Evolutionary conservation across 2,329 filamentous ascomycete species (phyloP), one percentile per base, ranked within the genome.

Genomic region (Ophiosphaerella korrae): DNA sequence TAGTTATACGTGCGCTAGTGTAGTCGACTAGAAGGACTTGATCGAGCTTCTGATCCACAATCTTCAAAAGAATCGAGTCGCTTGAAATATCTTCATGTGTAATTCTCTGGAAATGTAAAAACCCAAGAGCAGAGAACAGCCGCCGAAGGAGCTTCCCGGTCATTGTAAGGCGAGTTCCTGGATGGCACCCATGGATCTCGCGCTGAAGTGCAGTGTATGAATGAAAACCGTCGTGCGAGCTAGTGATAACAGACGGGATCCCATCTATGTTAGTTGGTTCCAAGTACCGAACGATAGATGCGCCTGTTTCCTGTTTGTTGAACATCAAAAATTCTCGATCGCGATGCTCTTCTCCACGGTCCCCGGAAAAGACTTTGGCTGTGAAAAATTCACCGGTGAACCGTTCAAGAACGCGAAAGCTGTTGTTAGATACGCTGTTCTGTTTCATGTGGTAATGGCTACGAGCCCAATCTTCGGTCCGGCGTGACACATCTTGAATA

Each of bases 21-120:
- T 64, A 64, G 38, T 57, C 44, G 5, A 64, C 58, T 3, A 64
- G 48, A 2, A 62, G 42, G 5, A 64, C 33, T 13, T 51, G 39
- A 5, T 45, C 36, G 2, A 45, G 31, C 13, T 26, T 35, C 5
- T 39, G 24, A 31, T 57, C 43, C 5, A 14, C 32, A n/a, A 63
- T 11, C 2, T 48, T 45, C 9, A 63, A 18, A 1, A 63, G 45
- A 3, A 58, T 50, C 32, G 50, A 52, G 11, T 56, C 47, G 13
- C 48, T 38, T 0, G 53, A 38, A 1, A 63, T 42, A 7, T 48
- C 16, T 6, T 43, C 47, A 43, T 63, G 56, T 9, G 58, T 16
- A 26, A 60, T 56, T 24, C 45, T 41, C 21, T 60, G 45, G 52
- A 34, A 54, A 35, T 63, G 56, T 9, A 63, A 16, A 29, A 49